Conservation (phyloP, 1,284 basidiomycete genomes). For the Apiotrichum brassicae region DNA sequence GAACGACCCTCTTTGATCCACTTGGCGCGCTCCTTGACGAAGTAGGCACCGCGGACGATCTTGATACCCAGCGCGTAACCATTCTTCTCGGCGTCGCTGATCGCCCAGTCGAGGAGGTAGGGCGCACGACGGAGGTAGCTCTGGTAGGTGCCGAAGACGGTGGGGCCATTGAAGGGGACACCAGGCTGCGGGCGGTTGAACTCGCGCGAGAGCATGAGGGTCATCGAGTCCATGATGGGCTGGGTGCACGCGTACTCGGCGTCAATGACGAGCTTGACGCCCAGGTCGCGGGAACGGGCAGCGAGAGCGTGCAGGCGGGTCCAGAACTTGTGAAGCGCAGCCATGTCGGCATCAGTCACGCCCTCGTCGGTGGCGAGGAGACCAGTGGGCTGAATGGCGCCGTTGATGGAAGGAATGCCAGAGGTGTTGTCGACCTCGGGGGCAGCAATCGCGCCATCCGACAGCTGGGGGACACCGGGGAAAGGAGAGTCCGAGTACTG, state of each 20-base stretch:
- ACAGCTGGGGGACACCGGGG: constrained; percentile 54
- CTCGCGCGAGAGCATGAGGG: constrained; percentile 63
- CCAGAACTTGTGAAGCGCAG: constrained; percentile 57
- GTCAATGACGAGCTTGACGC: constrained; percentile 60
- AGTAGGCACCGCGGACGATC: constrained; percentile 91
- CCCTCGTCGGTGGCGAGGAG: constrained; percentile 37
- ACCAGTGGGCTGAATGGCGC: constrained; percentile 24
- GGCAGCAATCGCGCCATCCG: constrained; percentile 26
- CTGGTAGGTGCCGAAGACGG: constrained; percentile 64
- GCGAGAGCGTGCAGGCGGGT: constrained; percentile 58
- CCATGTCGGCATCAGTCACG: constrained; percentile 52
- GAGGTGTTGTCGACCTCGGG: constrained; percentile 16
- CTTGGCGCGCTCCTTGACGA: constrained; percentile 59
- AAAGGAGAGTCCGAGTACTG: constrained; percentile 51
- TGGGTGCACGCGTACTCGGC: constrained; percentile 75
- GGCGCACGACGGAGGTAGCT: constrained; percentile 65
- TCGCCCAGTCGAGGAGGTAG: constrained; percentile 58
- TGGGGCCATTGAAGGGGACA: constrained; percentile 28
- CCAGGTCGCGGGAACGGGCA: constrained; percentile 53
- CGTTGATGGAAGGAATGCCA: constrained; percentile 24
- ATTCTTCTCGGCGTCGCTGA: constrained; percentile 62
- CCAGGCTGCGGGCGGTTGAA: constrained; percentile 56
- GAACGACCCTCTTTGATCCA: constrained; percentile 38
- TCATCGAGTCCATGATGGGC: constrained; percentile 74
- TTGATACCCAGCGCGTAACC: constrained; percentile 84